A percentile compares a stretch with the other conserved stretches of the same genome.
These are phyloP conservation scores for Huntiella abstrusa DNA, from an alignment of 2,329 filamentous ascomycete species.

Conservation along the genomic window DNA sequence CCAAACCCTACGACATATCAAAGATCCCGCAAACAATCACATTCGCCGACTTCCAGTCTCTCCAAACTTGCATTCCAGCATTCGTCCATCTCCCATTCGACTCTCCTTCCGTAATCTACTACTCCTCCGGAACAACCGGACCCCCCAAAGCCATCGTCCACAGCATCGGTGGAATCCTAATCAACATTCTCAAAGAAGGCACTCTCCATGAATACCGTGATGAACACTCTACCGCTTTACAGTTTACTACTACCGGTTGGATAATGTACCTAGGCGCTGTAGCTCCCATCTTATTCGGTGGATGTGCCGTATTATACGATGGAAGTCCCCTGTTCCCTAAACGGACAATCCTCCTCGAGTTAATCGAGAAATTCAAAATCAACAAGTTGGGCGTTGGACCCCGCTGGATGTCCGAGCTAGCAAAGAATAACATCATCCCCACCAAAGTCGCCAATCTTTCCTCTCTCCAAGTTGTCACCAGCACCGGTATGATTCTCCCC, in stretches of 20 bases:
- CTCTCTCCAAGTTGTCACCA: slow-evolving; percentile 40
- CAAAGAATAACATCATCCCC: slow-evolving; percentile 43
- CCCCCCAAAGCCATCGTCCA: slow-evolving; percentile 77
- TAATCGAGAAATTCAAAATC: slow-evolving; percentile 43
- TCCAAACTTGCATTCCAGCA: not conserved
- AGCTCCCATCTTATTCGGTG: slow-evolving; percentile 38
- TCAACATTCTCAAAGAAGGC: slow-evolving; percentile 40
- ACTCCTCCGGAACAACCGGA: slow-evolving; percentile 66
- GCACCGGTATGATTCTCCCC: slow-evolving; percentile 67
- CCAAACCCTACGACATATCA: slow-evolving; percentile 37
- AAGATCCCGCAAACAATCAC: slow-evolving; percentile 29
- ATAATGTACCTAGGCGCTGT: slow-evolving; percentile 66
- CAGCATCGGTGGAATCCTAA: slow-evolving; percentile 43
- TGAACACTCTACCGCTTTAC: slow-evolving; percentile 25
- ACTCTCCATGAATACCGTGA: slow-evolving; percentile 27
- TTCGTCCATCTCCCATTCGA: slow-evolving; percentile 40
- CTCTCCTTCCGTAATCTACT: slow-evolving; percentile 62
- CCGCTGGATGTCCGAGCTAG: slow-evolving; percentile 55
- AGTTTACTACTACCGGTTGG: slow-evolving; percentile 58
- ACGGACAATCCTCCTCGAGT: slow-evolving; percentile 39
- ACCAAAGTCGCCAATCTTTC: slow-evolving; percentile 43
- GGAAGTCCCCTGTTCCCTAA: slow-evolving; percentile 64
- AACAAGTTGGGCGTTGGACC: slow-evolving; percentile 62
- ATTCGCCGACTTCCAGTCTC: slow-evolving; percentile 25
- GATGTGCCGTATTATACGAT: slow-evolving; percentile 55